Percentiles rank a stretch among this genome's conserved stretches.
Evolutionary conservation across 2,329 filamentous ascomycete genomes (phyloP).

Genomic region (Rhinocladiella mackenziei): DNA sequence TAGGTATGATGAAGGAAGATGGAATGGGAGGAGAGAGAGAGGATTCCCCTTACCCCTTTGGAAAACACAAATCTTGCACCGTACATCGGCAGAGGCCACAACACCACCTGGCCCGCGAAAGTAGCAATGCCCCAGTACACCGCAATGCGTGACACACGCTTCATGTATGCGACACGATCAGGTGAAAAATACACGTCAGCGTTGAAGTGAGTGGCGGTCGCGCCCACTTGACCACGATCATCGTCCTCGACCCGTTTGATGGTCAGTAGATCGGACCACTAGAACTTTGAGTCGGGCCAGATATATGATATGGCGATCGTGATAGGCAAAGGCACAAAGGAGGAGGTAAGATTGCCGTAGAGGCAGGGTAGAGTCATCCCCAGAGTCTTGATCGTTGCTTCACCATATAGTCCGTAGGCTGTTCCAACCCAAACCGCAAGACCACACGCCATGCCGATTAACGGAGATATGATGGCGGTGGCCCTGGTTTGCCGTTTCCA

Average conservation of each 20-base stretch:
- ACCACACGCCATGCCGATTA: constrained; percentile 63
- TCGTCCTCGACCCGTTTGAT: constrained; percentile 53
- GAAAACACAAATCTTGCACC: constrained; percentile 34
- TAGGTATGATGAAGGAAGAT: no score
- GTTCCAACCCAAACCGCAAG: constrained; percentile 77
- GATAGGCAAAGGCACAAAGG: constrained; percentile 70
- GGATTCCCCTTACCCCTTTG: background rate
- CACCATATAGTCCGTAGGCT: constrained; percentile 62
- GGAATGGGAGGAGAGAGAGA: constrained; percentile 65
- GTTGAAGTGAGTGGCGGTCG: background rate
- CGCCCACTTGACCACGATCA: background rate
- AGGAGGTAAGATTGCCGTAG: constrained; percentile 71
- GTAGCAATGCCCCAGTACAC: constrained; percentile 60
- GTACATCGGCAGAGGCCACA: constrained; percentile 89
- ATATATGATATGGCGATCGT: constrained; percentile 47
- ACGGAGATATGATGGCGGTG: constrained; percentile 41
- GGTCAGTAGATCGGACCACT: constrained; percentile 51
- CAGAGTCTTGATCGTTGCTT: constrained; percentile 65
- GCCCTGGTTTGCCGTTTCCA: constrained; percentile 75
- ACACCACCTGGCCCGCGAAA: constrained; percentile 55
- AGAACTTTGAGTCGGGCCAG: constrained; percentile 51
- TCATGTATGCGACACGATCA: constrained; percentile 31
- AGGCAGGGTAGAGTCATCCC: constrained; percentile 58
- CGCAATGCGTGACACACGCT: constrained; percentile 52
- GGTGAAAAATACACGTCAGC: background rate